Conservation (phyloP, 306 rosid species). For the Inga laurina region DNA sequence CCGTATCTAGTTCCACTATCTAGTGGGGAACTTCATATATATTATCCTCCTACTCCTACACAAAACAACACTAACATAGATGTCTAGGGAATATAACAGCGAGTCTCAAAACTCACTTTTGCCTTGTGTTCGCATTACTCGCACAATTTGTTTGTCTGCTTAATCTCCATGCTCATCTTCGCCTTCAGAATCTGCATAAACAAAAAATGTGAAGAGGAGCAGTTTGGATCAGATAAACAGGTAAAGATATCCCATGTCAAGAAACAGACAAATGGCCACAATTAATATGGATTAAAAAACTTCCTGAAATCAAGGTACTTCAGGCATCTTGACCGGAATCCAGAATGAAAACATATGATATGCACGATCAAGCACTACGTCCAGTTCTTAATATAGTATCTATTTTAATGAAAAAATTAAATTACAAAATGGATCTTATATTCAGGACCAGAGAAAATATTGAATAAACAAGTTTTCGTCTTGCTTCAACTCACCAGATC, state of each 20-base stretch:
- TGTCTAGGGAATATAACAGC: conserved; percentile 6
- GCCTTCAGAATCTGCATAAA: conserved; percentile 80
- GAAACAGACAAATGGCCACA: not conserved
- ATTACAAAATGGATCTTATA: too few relatives aligned
- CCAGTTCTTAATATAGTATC: too few relatives aligned
- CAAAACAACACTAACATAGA: conserved; percentile 1
- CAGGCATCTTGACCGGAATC: not conserved
- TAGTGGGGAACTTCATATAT: conserved; percentile 21
- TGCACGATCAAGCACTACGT: not conserved
- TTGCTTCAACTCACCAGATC: conserved; percentile 73
- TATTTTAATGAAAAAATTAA: too few relatives aligned
- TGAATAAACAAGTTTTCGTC: not conserved
- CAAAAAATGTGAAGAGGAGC: conserved; percentile 5
- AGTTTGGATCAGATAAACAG: conserved; percentile 24
- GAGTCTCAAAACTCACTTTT: conserved; percentile 28
- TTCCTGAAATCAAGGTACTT: conserved; percentile 8
- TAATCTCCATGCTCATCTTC: conserved; percentile 90
- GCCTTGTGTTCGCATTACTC: conserved; percentile 11
- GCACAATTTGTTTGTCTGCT: conserved; percentile 35
- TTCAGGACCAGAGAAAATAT: too few relatives aligned
- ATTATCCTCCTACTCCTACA: not conserved
- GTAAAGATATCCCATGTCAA: not conserved
- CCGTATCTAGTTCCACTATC: conserved; percentile 5
- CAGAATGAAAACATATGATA: conserved; percentile 1
- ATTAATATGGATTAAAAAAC: not conserved